Evolutionary conservation across 805 yeast genomes (phyloP).

Genomic region (Ogataea pilisensis): DNA sequence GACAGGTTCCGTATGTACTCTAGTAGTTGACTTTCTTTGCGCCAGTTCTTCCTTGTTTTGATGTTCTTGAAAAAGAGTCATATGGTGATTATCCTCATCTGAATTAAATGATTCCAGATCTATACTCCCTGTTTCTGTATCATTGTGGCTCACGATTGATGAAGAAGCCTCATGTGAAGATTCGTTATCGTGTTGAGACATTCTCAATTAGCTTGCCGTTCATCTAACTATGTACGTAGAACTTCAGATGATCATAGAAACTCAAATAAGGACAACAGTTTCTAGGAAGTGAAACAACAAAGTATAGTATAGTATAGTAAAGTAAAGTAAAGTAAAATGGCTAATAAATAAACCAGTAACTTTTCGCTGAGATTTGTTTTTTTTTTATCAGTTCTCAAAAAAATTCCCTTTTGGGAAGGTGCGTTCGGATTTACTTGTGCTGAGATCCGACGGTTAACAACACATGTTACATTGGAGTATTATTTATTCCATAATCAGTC

Average conservation of each 20-base stretch:
- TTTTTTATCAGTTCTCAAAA: constrained; percentile 11
- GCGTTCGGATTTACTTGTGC: constrained; percentile 10
- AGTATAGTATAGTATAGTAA: not conserved
- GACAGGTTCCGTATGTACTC: not conserved
- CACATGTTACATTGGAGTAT: not conserved
- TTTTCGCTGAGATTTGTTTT: not conserved
- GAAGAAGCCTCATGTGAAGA: not conserved
- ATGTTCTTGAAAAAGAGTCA: not conserved
- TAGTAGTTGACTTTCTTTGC: not conserved
- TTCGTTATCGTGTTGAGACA: not conserved
- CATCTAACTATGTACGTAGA: too few relatives aligned
- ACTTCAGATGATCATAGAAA: too few relatives aligned
- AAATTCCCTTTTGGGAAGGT: constrained; percentile 16
- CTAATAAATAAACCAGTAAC: too few relatives aligned
- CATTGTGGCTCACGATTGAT: too few relatives aligned
- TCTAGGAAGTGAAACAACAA: not conserved
- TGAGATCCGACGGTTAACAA: constrained; percentile 7
- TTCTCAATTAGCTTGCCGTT: too few relatives aligned
- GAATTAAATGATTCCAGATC: not conserved
- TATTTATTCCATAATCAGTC: not conserved
- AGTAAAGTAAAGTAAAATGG: not conserved
- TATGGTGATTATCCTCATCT: not conserved
- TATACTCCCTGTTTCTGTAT: not conserved
- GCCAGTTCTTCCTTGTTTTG: not conserved
- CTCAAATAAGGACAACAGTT: too few relatives aligned